Base-by-base conservation (phyloP, 208 protist genomes). In the Polymyxa betae region DNA sequence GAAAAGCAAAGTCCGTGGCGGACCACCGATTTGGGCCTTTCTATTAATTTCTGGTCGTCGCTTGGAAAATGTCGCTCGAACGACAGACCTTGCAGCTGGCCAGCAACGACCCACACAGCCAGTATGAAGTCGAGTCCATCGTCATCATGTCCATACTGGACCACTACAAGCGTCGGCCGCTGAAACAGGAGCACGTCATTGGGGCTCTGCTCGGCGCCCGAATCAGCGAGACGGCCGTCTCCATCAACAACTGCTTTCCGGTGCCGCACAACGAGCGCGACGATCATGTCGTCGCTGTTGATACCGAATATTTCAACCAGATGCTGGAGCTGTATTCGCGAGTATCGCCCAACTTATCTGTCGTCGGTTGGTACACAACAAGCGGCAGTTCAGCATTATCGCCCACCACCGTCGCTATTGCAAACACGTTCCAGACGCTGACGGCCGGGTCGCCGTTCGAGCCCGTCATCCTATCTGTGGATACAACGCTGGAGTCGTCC, bases 71-170 rank as follows among this genome's bases (percentile, higher is more conserved):
- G 54, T 66, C 54, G 54, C 54, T 66, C 54, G 20, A 66, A 29
- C 54, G 29, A 32, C 54, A 29, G 29, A 29, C 54, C 54, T 16
- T 66, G 20, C 54, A 66, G 54, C 16, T 66, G 54, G 20, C 20
- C 54, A 16, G 20, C 20, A 29, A 16, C 54, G 29, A 29, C 54
- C 54, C 29, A 29, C 54, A 16, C 20, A 29, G 20, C 20, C 54
- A 16, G 54, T 66, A 32, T 29, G 29, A 16, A 29, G 54, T 66
- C 54, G 54, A 66, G 29, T 29, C 54, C 20, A 29, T 66, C 54
- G 54, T 66, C 54, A 66, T 66, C 54, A 66, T 66, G 54, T 66
- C 54, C 20, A 66, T 66, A 66, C 54, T 66, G 54, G 54, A 66
- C 54, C 54, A 66, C 29, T 66, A 66, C 54, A 66, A 66, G 54